These are phyloP conservation scores for Phytophthora hibernalis DNA, from an alignment of 352 stramenopile genomes.

Conservation along the genomic window DNA sequence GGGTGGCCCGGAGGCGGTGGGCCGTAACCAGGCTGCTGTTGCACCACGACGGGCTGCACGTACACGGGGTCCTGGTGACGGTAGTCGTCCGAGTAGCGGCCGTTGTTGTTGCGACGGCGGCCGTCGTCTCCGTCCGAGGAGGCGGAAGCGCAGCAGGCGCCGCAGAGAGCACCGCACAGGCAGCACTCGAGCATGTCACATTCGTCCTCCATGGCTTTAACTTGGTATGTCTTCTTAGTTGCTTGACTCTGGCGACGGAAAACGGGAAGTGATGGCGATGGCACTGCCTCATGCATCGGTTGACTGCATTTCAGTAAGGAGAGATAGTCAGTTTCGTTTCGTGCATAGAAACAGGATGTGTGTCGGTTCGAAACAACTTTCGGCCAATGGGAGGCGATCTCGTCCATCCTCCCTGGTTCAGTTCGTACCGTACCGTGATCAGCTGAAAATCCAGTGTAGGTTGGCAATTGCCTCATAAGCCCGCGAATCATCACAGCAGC, in stretches of 20 bases:
- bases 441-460: constrained; percentile 24
- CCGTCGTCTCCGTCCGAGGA: constrained; percentile 39
- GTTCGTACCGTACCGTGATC: constrained; percentile 9
- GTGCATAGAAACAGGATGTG: constrained; percentile 13
- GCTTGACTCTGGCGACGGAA: neutral
- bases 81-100: constrained; percentile 48
- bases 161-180: constrained; percentile 77
- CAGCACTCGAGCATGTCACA: constrained; percentile 85
- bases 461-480: no score
- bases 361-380: constrained; percentile 15
- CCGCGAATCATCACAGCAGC: no score
- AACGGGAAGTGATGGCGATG: neutral
- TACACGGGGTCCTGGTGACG: constrained; percentile 62
- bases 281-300: neutral
- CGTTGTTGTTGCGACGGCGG: constrained; percentile 40
- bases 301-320: constrained; percentile 23
- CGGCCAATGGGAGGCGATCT: constrained; percentile 19
- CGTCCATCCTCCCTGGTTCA: constrained; percentile 8
- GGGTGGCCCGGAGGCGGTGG: constrained; percentile 38
- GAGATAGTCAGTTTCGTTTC: constrained; percentile 28
- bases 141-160: constrained; percentile 69
- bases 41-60: constrained; percentile 79
- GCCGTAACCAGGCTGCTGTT: constrained; percentile 42
- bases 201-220: constrained; percentile 58
- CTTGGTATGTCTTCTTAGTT: neutral